Percentiles rank a stretch among this genome's conserved stretches.
phyloP scores from a whole-genome alignment of 1,284 basidiomycete species.

The Rhodotorula sp. region DNA sequence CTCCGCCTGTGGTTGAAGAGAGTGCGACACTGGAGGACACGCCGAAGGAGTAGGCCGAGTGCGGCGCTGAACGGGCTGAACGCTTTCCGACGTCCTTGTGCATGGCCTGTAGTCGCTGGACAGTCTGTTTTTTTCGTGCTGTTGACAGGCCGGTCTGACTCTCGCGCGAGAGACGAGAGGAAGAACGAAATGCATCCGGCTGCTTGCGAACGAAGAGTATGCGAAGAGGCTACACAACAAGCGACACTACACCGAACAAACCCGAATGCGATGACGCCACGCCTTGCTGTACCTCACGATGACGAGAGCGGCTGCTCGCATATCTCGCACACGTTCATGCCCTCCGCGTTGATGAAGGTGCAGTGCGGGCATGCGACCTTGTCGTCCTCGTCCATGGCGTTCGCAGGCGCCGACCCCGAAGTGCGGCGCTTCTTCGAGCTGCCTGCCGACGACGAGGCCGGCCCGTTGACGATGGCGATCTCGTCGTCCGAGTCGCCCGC shows the following conservation, averaged over 20 bases:
- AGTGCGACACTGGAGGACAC: no score
- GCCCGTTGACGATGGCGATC: background rate
- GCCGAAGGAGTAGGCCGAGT: no score
- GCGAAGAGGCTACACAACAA: constrained; percentile 2
- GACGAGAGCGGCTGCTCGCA: constrained; percentile 27
- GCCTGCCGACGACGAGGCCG: constrained; percentile 1
- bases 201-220: background rate
- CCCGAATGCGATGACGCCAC: background rate
- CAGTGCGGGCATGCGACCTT: constrained; percentile 43
- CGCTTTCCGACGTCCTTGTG: no score
- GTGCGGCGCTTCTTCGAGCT: background rate
- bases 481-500: background rate
- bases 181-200: background rate
- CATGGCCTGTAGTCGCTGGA: no score
- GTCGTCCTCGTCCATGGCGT: background rate
- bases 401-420: background rate
- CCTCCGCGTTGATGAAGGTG: constrained; percentile 46
- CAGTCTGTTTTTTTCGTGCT: background rate
- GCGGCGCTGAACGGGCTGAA: no score
- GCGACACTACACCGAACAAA: no score
- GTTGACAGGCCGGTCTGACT: background rate
- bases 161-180: no score
- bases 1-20: background rate
- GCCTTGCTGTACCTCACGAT: background rate
- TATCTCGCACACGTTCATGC: constrained; percentile 42